A percentile compares a stretch with the other conserved stretches of the same genome.
These are phyloP conservation scores for Jatropha podagrica DNA, from an alignment of 441 rosid species.

Conservation along the genomic window DNA sequence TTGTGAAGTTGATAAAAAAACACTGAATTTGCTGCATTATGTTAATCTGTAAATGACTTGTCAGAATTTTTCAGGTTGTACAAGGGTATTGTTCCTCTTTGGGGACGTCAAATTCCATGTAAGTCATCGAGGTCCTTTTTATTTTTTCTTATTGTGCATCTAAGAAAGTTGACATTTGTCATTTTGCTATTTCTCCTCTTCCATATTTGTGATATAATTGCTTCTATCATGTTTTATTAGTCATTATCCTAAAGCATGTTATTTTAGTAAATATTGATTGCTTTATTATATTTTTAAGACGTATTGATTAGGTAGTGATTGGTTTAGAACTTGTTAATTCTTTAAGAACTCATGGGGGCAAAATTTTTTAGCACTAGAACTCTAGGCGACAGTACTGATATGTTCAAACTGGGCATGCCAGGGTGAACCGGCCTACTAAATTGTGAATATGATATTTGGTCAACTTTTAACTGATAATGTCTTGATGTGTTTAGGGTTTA, in stretches of 20 bases:
- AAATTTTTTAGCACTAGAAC: background rate
- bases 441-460: background rate
- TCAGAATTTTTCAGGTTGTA: conserved; percentile 63
- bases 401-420: background rate
- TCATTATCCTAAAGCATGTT: background rate
- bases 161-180: background rate
- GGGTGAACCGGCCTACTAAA: background rate
- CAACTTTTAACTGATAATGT: background rate
- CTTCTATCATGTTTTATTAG: background rate
- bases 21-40: background rate
- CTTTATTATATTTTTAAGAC: background rate
- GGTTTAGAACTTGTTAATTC: background rate
- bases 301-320: background rate
- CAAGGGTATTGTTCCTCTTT: conserved; percentile 95
- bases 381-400: background rate
- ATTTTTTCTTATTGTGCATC: background rate
- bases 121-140: conserved; percentile 21
- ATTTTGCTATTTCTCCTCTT: background rate
- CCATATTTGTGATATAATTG: background rate
- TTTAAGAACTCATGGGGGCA: background rate
- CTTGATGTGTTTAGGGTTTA: background rate
- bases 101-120: conserved; percentile 99
- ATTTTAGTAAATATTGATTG: background rate
- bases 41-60: conserved; percentile 5
- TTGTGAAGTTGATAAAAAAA: background rate